Base-by-base conservation (phyloP, 371 early-diverging fungal species). In the Umbelopsis sp. region DNA sequence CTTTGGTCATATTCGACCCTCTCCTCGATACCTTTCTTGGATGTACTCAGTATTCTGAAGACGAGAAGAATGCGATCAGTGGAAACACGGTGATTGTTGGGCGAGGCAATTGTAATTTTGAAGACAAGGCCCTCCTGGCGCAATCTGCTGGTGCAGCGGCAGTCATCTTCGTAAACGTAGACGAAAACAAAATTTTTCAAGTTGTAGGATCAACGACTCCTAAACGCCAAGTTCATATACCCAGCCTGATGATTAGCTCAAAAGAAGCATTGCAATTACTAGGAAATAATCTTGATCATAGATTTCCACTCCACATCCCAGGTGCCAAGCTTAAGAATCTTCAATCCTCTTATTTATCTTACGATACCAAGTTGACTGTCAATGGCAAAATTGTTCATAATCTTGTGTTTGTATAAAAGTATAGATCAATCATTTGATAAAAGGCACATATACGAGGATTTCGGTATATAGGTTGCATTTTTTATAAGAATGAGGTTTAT, bases 21-120 rank as follows among this genome's bases (percentile, higher is more conserved):
- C 45, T 32, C 24, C 16, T 68, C 9, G 69, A 70, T 2, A 75
- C 76, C 24, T 50, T 73, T 0, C 64, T 65, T 16, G 87, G 81
- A 0, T 87, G 87, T 57, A 68, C 74, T 3, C 74, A 75, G 0
- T 85, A 76, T 37, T 63, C 73, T 0, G 44, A n/a, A 3, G 50
- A 68, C 18, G 76, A 78, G 16, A 35, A 64, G 5, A n/a, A 64
- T 1, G 12, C 24, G 10, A 73, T 82, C 20, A 67, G 63, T 18
- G 81, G 67, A 18, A 77, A 72, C 10, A 74, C 86, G 9, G 44
- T 85, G 41, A 65, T 86, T 0, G 73, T 87, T 0, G 75, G 80
- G 44, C 75, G 86, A n/a, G 85, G 87, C 0, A 66, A 65, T 20
- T 87, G 87, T 71, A 69, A 71, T 4, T 87, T 87, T 67, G 69